Conservation (phyloP, 345 rosid genomes). For the Melastoma malabathricum region DNA sequence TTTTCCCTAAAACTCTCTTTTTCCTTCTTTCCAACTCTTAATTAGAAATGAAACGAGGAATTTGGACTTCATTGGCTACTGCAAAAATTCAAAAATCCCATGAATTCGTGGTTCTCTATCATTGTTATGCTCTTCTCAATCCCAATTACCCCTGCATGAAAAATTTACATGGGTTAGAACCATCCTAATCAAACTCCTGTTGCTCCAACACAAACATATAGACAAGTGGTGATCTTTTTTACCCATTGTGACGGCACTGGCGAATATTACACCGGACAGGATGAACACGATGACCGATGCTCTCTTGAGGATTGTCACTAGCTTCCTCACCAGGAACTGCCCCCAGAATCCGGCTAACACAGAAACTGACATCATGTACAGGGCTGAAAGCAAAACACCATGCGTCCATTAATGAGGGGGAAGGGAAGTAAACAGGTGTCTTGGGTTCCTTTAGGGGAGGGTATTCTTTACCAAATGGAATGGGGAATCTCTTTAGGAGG, state of each 20-base stretch:
- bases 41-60: too few relatives aligned
- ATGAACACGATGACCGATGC: slow-evolving; percentile 34
- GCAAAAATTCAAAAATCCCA: slow-evolving; percentile 35
- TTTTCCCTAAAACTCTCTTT: background rate
- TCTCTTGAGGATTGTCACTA: slow-evolving; percentile 21
- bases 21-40: too few relatives aligned
- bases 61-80: slow-evolving; percentile 18
- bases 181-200: too few relatives aligned
- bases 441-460: background rate
- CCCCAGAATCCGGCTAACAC: slow-evolving; percentile 43
- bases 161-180: background rate
- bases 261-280: slow-evolving; percentile 37
- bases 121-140: slow-evolving; percentile 21
- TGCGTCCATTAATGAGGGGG: background rate
- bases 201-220: background rate
- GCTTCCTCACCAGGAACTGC: slow-evolving; percentile 28
- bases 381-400: slow-evolving; percentile 11
- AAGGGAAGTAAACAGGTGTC: background rate
- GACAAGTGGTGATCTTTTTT: background rate
- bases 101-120: slow-evolving; percentile 30
- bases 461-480: slow-evolving; percentile 54
- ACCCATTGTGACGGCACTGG: slow-evolving; percentile 43
- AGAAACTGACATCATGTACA: slow-evolving; percentile 27
- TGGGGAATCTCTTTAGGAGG: slow-evolving; percentile 83
- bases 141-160: slow-evolving; percentile 24